A percentile compares a stretch with the other conserved stretches of the same genome.
Evolutionary conservation across 768 basidiomycete species (phyloP).

Genomic region (Leucogyrophana mollusca): DNA sequence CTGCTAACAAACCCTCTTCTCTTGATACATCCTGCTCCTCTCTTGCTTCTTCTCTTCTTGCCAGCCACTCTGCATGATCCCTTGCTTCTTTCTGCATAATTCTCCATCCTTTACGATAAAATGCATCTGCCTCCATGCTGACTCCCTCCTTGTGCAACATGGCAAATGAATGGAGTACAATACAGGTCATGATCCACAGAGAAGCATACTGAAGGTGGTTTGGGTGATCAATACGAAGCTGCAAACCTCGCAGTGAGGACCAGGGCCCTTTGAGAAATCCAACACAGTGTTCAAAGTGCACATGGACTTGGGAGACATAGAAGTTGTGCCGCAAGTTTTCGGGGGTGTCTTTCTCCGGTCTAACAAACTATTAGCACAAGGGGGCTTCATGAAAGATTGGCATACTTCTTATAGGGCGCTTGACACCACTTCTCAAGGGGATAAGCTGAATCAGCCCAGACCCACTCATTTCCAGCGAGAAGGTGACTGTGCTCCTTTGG

Average conservation of each 20-base stretch:
- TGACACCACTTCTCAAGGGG: conserved; percentile 28
- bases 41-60: background rate
- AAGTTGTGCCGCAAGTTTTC: conserved; percentile 3
- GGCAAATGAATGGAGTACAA: conserved; percentile 17
- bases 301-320: conserved; percentile 5
- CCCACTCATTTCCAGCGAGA: conserved; percentile 20
- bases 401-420: conserved; percentile 29
- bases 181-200: conserved; percentile 13
- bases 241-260: conserved; percentile 8
- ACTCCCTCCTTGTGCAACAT: conserved; percentile 18
- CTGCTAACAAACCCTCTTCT: conserved; percentile 2
- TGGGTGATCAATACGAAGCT: conserved; percentile 6
- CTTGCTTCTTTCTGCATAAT: conserved; percentile 2
- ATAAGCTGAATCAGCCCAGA: conserved; percentile 42
- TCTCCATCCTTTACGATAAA: conserved; percentile 6
- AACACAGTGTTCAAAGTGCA: conserved; percentile 9
- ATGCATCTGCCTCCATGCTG: background rate
- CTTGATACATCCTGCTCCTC: conserved; percentile 2
- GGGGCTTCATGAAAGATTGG: background rate
- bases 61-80: background rate
- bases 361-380: background rate
- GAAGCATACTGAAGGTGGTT: conserved; percentile 9
- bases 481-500: conserved; percentile 15
- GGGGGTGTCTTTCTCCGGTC: conserved; percentile 5
- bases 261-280: conserved; percentile 12